Percentiles rank a stretch among this genome's conserved stretches.
phyloP scores from a whole-genome alignment of 768 basidiomycete genomes.

The Chalciporus piperatus region DNA sequence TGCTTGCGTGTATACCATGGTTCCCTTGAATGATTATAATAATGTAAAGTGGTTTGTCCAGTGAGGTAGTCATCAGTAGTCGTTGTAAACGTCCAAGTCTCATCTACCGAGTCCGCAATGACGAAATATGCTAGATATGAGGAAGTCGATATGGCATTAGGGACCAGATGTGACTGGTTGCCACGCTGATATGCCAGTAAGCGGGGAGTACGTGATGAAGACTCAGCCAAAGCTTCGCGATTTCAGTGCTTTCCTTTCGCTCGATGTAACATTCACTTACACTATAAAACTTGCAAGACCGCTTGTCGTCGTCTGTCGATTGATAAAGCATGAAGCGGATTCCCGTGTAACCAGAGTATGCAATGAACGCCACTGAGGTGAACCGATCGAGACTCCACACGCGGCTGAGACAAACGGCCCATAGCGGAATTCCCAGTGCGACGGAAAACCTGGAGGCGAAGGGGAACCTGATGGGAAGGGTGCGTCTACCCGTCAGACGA shows the following conservation, averaged over 20 bases:
- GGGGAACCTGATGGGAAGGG: constrained; percentile 41
- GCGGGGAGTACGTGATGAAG: constrained; percentile 15
- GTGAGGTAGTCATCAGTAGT: neutral
- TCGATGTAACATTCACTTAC: constrained; percentile 7
- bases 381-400: constrained; percentile 20
- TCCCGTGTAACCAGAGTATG: constrained; percentile 17
- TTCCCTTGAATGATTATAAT: neutral
- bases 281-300: constrained; percentile 23
- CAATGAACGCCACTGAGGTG: constrained; percentile 13
- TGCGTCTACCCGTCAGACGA: constrained; percentile 30
- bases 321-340: constrained; percentile 17
- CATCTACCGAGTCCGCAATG: neutral
- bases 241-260: neutral
- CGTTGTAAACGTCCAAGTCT: neutral
- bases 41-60: neutral
- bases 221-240: constrained; percentile 14
- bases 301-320: constrained; percentile 16
- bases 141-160: too few species aligned
- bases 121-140: neutral
- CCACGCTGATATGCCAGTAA: constrained; percentile 7
- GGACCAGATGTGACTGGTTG: neutral
- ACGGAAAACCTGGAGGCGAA: constrained; percentile 15
- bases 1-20: too few species aligned
- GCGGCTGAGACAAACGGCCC: constrained; percentile 21
- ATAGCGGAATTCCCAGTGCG: constrained; percentile 19